Base-by-base conservation (phyloP, 2,329 filamentous ascomycete genomes). In the Raffaelea arxii region DNA sequence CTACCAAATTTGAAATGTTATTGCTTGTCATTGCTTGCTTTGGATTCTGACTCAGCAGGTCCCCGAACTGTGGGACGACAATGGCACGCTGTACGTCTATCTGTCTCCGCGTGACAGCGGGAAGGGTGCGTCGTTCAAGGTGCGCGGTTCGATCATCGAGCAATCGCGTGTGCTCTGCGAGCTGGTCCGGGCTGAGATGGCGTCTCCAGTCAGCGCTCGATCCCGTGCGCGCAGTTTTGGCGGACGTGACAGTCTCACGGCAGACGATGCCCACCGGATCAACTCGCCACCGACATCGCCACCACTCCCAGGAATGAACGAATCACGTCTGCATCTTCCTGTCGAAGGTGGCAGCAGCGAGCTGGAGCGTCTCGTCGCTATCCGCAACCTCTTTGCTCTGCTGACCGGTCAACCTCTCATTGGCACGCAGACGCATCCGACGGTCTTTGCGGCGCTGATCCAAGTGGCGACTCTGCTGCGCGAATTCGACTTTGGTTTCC, bases 351-450 rank as follows among this genome's bases (percentile, higher is more conserved):
- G n/a, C n/a, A 67, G 66, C 41, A 2, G 64, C 11, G 72, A 77
- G 41, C 57, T 78, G 30, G 76, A 81, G 43, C 69, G 71, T 3
- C 59, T 83, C 12, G 66, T 84, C 32, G 73, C 72, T 4, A 71
- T 79, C 23, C 71, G 80, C 44, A 84, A 84, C 53, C 59, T 84
- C 36, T 84, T 84, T 52, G 80, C 80, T 6, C 79, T 84, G 52
- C 61, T 84, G 46, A 80, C 72, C 0, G 75, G 75, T 24, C 78
- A 82, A 54, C 77, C 78, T 2, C 65, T 84, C 1, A 76, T 84
- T 2, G 77, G 69, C 16, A 83, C 78, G 4, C 70, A 66, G 43
- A 54, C 63, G 6, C 67, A 69, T 36, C 70, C 77, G 2, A 75
- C 68, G 1, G 60, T 72, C 4, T 82, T 79, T 55, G 57, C 66